phyloP scores from a whole-genome alignment of 2,329 filamentous ascomycete species.

The Cryphonectria parasitica region DNA sequence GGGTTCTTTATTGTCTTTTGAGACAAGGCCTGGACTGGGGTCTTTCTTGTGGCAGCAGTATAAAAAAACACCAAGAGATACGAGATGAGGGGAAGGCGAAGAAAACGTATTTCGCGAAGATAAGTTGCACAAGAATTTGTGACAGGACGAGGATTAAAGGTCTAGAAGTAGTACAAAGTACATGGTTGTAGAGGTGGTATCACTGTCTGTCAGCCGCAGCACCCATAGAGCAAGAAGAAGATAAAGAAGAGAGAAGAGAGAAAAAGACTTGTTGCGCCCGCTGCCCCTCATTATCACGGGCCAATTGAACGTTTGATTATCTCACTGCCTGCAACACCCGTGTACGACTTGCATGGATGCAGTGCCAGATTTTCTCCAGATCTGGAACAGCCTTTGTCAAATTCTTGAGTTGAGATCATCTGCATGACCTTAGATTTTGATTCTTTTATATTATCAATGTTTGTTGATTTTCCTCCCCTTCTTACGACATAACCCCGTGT shows the following conservation, averaged over 20 bases:
- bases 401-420: neutral
- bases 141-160: too few relatives aligned
- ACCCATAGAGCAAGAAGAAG: neutral
- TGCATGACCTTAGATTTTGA: neutral
- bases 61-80: neutral
- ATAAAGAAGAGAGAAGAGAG: neutral
- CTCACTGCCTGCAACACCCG: neutral
- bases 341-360: neutral
- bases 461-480: neutral
- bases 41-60: neutral
- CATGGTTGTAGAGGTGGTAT: neutral
- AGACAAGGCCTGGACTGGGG: neutral
- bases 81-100: neutral
- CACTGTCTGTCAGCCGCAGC: slow-evolving; percentile 11
- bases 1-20: neutral
- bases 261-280: neutral
- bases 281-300: slow-evolving; percentile 14
- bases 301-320: neutral
- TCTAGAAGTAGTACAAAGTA: neutral
- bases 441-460: too few relatives aligned
- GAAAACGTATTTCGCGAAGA: neutral
- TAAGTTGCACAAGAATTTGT: neutral
- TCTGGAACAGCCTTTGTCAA: neutral
- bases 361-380: neutral
- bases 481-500: neutral